Evolutionary conservation across 2,329 filamentous ascomycete species (phyloP), one percentile per base, ranked within the genome.

Genomic region (Neopestalotiopsis rosae): DNA sequence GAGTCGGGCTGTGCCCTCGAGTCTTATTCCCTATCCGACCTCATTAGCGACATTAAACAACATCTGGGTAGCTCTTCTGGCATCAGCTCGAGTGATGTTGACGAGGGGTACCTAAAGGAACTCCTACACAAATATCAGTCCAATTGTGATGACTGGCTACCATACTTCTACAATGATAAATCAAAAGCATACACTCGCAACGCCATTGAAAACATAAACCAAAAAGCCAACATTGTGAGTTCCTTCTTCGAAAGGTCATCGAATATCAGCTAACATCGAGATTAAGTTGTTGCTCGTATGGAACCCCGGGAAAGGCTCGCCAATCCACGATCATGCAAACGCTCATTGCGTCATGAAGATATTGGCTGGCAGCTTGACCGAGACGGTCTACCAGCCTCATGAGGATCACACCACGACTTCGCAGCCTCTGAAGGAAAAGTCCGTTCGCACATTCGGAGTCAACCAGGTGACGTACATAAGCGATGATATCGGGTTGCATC

Each of bases 271-370:
- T 62, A 12, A 62, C n/a, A 34, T 62, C 28, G 1, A 13, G 13
- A n/a, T 10, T 5, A 62, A 66, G 49, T 28, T 66, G 10, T 14
- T 68, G 20, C 49, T 76, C 1, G 78, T 79, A 30, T 79, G 77
- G 78, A 79, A 78, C 49, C 78, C 78, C 0, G 72, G 74, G n/a
- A 79, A 79, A 62, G 78, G 78, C 30, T 79, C 76, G 0, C 78
- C 76, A 0, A 74, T 80, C 59, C 78, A 80, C 40, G 78, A 80
- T 67, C 78, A 79, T 58, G 78, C 78, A 67, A 77, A 79, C 52
- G 78, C 78, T 14, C 78, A 80, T 68, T 80, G 78, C 68, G 76
- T 80, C 66, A 80, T 80, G 78, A 80, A 80, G 62, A 71, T 80
- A 5, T 67, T 79, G 12, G 74, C 76, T 14, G 65, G 65, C 24